Evolutionary conservation across 2,329 filamentous ascomycete species (phyloP).

Genomic region (Microdochium bolleyi): DNA sequence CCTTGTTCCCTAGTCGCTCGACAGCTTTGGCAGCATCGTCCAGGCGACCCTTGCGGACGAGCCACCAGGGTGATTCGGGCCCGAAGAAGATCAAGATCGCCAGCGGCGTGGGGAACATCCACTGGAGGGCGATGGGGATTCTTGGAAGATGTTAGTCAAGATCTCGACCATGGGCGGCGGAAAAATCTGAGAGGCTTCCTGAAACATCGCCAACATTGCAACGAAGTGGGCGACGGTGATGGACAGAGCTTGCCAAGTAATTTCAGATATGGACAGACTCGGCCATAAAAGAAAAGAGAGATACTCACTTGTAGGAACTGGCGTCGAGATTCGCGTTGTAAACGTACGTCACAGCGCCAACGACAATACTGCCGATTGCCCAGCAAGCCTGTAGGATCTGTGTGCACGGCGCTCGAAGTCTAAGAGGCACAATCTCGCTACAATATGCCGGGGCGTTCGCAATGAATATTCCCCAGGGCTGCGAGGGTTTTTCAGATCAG

Average conservation of each 20-base stretch:
- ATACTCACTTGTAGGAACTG: too few relatives aligned
- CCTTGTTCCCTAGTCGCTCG: too few relatives aligned
- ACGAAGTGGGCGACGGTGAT: too few relatives aligned
- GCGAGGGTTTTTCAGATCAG: too few relatives aligned
- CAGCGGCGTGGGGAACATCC: slow-evolving; percentile 49
- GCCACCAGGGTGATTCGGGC: slow-evolving; percentile 47
- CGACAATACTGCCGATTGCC: slow-evolving; percentile 55
- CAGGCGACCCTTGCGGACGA: slow-evolving; percentile 43
- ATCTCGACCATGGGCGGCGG: too few relatives aligned
- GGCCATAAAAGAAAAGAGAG: too few relatives aligned
- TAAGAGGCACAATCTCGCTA: slow-evolving; percentile 49
- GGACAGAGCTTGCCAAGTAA: too few relatives aligned
- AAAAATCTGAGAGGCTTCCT: too few relatives aligned
- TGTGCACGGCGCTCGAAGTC: slow-evolving; percentile 47
- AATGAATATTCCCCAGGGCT: slow-evolving; percentile 58
- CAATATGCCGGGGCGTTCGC: slow-evolving; percentile 57
- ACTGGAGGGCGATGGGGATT: slow-evolving; percentile 47
- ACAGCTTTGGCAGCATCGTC: slow-evolving; percentile 36
- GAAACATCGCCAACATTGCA: too few relatives aligned
- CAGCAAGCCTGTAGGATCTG: slow-evolving; percentile 59
- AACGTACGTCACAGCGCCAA: slow-evolving; percentile 45
- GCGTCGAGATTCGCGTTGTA: slow-evolving; percentile 48
- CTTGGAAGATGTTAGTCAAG: too few relatives aligned
- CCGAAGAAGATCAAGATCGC: slow-evolving; percentile 41
- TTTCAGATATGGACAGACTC: slow-evolving; percentile 21